Percentiles rank a stretch among this genome's conserved stretches.
These are phyloP conservation scores for Arthrobotrys sphaeroides DNA, from an alignment of 2,329 filamentous ascomycete species.

Conservation along the genomic window DNA sequence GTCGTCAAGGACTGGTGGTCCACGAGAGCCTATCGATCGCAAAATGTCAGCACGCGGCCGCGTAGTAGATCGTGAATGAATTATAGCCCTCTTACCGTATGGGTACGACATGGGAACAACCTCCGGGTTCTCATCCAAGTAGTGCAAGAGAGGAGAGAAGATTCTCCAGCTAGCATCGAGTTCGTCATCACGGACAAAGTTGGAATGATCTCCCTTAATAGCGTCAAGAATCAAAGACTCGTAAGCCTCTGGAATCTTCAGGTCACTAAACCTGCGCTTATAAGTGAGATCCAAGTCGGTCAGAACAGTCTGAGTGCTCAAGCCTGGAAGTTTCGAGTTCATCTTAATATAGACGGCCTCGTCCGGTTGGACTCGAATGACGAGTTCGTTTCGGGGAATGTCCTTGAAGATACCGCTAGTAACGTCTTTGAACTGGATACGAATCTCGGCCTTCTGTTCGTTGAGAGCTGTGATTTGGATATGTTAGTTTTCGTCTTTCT, in stretches of 20 bases:
- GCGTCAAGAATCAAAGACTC: constrained; percentile 97
- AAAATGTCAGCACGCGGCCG: constrained; percentile 29
- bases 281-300: constrained; percentile 99
- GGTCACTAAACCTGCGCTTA: constrained; percentile 95
- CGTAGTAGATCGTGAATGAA: background rate
- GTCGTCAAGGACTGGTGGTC: constrained; percentile 94
- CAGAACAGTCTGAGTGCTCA: constrained; percentile 99
- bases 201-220: constrained; percentile 98
- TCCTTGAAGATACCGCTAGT: constrained; percentile 99
- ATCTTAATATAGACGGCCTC: constrained; percentile 99
- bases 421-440: constrained; percentile 99
- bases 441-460: constrained; percentile 99
- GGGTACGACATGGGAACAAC: constrained; percentile 99
- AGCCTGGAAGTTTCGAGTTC: constrained; percentile 98
- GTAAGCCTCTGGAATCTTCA: constrained; percentile 99
- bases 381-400: constrained; percentile 97
- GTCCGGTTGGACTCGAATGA: constrained; percentile 99
- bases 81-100: constrained; percentile 76
- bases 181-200: constrained; percentile 97
- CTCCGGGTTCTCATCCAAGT: constrained; percentile 98
- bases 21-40: constrained; percentile 80
- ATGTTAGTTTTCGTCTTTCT: background rate
- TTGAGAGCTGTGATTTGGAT: constrained; percentile 73
- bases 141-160: constrained; percentile 96
- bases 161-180: constrained; percentile 98